Base-by-base conservation (phyloP, 306 rosid species). In the Lathyrus oleraceus region DNA sequence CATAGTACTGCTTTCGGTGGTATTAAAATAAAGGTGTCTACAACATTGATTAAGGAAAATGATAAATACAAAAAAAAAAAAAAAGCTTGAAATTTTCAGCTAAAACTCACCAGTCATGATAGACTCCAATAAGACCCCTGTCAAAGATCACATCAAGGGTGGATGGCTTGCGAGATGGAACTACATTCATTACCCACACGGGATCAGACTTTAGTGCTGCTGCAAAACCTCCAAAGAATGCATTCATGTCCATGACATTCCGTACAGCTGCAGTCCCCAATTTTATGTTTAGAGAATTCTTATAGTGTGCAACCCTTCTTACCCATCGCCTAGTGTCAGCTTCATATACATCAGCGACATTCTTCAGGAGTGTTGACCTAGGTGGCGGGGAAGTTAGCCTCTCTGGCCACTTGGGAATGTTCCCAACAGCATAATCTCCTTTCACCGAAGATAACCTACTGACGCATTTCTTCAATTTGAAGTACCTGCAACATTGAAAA, bases 231-330 rank as follows among this genome's bases (percentile, higher is more conserved):
- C 99, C 99, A 82, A 95, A 87, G 68, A 91, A 83, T 53, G 96
- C 96, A 86, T 91, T 95, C 99, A 95, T 87, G 74, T 95, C 99
- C 95, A 95, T 91, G 82, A 91, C 67, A 32, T 95, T 95, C 76
- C 97, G 97, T 27, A 91, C 78, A 9, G 95, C 86, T n/a, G 92
- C 51, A 68, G 95, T 91, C 57, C 99, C 99, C 74, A 95, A 89
- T 83, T 86, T 91, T 79, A 89, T 69, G 51, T 85, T 82, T 64
- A 95, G 87, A 49, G 95, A 70, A 65, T 83, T 83, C 76, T 95
- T 95, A 69, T 95, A 95, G 84, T 86, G 74, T 23, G 85, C 74
- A 67, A 85, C 80, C 71, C 97, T 87, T 78, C 99, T 87, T 69
- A 70, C 78, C 99, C 99, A 95, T 61, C 97, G 81, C 73, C 80